These are phyloP conservation scores for Perilla frutescens DNA, from an alignment of 257 asterid species.

Conservation along the genomic window DNA sequence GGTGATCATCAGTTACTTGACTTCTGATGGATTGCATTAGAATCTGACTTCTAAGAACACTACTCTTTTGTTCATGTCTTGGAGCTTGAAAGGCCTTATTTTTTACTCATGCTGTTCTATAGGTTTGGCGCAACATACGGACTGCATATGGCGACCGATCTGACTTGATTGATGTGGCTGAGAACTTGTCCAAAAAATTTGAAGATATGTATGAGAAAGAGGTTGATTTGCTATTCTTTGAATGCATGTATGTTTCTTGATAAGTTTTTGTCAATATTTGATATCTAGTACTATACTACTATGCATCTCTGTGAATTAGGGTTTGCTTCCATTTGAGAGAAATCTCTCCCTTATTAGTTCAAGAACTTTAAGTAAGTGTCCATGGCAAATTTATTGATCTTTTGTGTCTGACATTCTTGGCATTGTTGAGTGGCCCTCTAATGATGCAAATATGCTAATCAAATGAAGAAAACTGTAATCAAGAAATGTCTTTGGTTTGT, in stretches of 20 bases:
- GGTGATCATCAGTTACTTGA: neutral
- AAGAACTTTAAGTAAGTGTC: constrained; percentile 15
- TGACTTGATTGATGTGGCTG: constrained; percentile 70
- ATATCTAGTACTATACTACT: constrained; percentile 2
- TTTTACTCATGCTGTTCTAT: constrained; percentile 31
- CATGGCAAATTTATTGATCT: neutral
- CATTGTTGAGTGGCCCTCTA: constrained; percentile 9
- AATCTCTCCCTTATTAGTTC: constrained; percentile 2
- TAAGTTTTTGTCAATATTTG: neutral
- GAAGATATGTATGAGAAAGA: constrained; percentile 78
- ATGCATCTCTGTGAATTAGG: constrained; percentile 19
- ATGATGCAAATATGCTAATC: constrained; percentile 12
- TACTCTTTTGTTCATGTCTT: neutral
- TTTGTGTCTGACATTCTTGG: constrained; percentile 3
- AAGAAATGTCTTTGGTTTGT: neutral
- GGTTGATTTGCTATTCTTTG: constrained; percentile 56
- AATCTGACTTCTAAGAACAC: constrained; percentile 3
- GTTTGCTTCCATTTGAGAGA: constrained; percentile 18
- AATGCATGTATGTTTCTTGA: constrained; percentile 23
- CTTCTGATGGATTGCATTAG: constrained; percentile 11
- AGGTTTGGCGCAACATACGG: constrained; percentile 85
- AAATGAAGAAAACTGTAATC: neutral
- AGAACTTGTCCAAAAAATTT: constrained; percentile 63
- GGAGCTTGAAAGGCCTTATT: constrained; percentile 25
- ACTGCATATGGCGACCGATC: constrained; percentile 72